Conservation (phyloP, 352 stramenopile genomes). For the Pythium volutum region DNA sequence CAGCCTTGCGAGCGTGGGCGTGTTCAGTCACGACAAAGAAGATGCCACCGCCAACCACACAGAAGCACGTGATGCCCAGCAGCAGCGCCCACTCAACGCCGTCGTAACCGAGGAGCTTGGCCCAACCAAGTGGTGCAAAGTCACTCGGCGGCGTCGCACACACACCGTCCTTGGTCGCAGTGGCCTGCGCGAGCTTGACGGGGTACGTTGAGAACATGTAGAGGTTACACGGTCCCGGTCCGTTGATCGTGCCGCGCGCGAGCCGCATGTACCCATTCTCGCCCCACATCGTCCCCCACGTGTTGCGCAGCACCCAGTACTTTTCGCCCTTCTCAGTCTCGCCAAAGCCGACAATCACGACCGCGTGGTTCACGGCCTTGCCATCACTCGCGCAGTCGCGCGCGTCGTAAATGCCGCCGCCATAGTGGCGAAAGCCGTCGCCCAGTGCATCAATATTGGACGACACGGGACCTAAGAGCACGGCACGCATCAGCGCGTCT, state of each 20-base stretch:
- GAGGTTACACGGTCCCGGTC: slow-evolving; percentile 66
- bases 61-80: slow-evolving; percentile 34
- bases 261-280: slow-evolving; percentile 83
- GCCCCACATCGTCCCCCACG: slow-evolving; percentile 88
- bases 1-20: slow-evolving; percentile 39
- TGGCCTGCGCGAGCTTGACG: slow-evolving; percentile 39
- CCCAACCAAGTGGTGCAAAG: slow-evolving; percentile 40
- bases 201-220: slow-evolving; percentile 76
- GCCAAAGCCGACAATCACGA: slow-evolving; percentile 84
- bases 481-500: slow-evolving; percentile 56
- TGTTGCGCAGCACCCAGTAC: slow-evolving; percentile 91
- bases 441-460: slow-evolving; percentile 73
- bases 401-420: slow-evolving; percentile 83
- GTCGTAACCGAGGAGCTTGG: slow-evolving; percentile 39
- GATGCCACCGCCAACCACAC: slow-evolving; percentile 35
- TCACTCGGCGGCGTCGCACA: slow-evolving; percentile 30
- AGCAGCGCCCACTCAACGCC: slow-evolving; percentile 38
- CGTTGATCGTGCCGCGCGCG: slow-evolving; percentile 31
- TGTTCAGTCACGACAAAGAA: slow-evolving; percentile 48
- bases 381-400: slow-evolving; percentile 69
- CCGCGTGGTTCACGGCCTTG: slow-evolving; percentile 83
- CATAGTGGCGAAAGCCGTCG: slow-evolving; percentile 83
- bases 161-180: slow-evolving; percentile 20
- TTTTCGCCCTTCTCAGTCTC: slow-evolving; percentile 62
- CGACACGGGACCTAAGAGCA: slow-evolving; percentile 64